Base-by-base conservation (phyloP, 768 basidiomycete genomes). In the Serendipita sp. region DNA sequence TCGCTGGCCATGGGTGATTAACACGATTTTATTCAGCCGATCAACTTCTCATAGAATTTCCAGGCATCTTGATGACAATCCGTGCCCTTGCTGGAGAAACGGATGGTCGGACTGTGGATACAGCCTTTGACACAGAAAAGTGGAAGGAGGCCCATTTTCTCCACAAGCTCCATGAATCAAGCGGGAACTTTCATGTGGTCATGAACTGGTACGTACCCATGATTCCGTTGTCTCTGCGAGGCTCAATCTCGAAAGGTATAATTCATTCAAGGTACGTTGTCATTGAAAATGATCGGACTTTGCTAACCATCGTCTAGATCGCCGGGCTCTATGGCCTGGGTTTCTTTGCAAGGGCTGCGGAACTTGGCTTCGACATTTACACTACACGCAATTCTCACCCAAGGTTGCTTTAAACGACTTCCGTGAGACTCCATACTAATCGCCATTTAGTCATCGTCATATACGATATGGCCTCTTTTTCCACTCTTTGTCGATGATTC, bases 381-480 rank as follows among this genome's bases (percentile, higher is more conserved):
- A 73, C 79, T 42, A 79, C 79, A 2, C 77, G 83, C 61, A 75
- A 79, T 42, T 73, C 72, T 16, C 84, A 85, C 68, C 84, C 85
- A 2, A 86, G 85, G 84, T 85, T 69, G 61, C 77, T 70, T 3
- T n/a, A 42, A 42, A 17, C 3, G 20, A 42, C 7, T 42, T 42
- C 43, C n/a, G 26, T 53, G 53, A 16, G n/a, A 38, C 38, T 7
- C 14, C 34, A 17, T 30, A n/a, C 16, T 44, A 16, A 62, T 28
- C 38, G 22, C 42, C 63, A 62, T 65, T 42, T 42, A 86, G 84
- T 66, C 85, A 86, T 70, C 75, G 84, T 43, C 85, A 86, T 70
- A 79, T 80, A 48, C 84, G 85, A 53, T 86, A 82, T 69, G 78
- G 77, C 0, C 73, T 85, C 2, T 87, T 85, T 72, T 86, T 84